Conservation (phyloP, 108 stramenopile species). For the Cyclotella cryptica region DNA sequence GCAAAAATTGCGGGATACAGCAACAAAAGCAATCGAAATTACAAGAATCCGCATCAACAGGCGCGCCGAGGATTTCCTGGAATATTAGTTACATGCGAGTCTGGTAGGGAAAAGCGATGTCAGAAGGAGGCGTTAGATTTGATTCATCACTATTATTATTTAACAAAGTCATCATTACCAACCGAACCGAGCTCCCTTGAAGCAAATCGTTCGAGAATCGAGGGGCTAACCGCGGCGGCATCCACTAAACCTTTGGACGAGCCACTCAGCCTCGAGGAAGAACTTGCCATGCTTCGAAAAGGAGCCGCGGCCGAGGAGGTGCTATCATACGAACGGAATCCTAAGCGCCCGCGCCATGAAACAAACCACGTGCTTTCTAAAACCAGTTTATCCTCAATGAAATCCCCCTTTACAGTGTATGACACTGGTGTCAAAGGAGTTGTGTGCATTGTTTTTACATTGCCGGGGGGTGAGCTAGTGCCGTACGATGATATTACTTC, state of each 20-base stretch:
- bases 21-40: slow-evolving; percentile 9
- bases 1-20: background rate
- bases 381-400: slow-evolving; percentile 23
- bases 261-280: slow-evolving; percentile 75
- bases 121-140: slow-evolving; percentile 81
- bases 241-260: slow-evolving; percentile 8
- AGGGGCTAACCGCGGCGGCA: background rate
- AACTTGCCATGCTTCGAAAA: slow-evolving; percentile 65
- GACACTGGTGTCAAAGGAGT: slow-evolving; percentile 74
- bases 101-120: slow-evolving; percentile 73
- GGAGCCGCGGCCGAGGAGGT: slow-evolving; percentile 55
- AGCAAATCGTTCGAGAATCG: background rate
- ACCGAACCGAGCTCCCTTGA: background rate
- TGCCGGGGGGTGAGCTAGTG: slow-evolving; percentile 55
- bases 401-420: slow-evolving; percentile 63
- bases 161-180: slow-evolving; percentile 4
- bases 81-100: slow-evolving; percentile 76
- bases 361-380: background rate
- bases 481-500: slow-evolving; percentile 51
- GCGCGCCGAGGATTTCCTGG: slow-evolving; percentile 74
- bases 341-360: slow-evolving; percentile 24
- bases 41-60: slow-evolving; percentile 12
- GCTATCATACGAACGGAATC: slow-evolving; percentile 31
- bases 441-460: slow-evolving; percentile 67
- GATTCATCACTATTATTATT: slow-evolving; percentile 67